Evolutionary conservation across 1,284 basidiomycete species (phyloP), one percentile per base, ranked within the genome.

Genomic region (Ganoderma sinense): DNA sequence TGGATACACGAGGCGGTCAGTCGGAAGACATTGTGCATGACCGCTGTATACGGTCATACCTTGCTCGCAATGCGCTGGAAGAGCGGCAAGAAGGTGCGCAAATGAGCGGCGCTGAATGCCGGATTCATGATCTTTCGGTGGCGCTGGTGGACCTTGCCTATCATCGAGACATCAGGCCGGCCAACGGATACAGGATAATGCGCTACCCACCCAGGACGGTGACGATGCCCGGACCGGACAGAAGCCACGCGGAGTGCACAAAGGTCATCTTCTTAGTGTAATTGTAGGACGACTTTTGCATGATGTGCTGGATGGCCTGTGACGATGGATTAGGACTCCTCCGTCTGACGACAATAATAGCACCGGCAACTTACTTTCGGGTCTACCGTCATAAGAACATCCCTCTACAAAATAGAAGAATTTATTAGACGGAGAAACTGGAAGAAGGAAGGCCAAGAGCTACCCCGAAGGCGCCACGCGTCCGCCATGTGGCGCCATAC

Each of bases 61-160:
- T 73, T 75, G 23, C 36, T 53, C 0, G 66, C 67, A 16, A 69
- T 68, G 23, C 64, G 64, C 18, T 74, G 73, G 62, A 79, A 78
- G 18, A 75, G 20, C 0, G 76, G 75, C 14, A 77, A 55, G 65
- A 77, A 78, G 1, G 69, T 66, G 2, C 74, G 71, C 1, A 79
- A 56, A 16, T 77, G 75, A 0, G 67, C 39, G 0, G 72, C 67
- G n/a, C 71, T 68, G 71, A 80, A 80, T 0, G 78, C 76, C 0
- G 78, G 78, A 29, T 72, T 76, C 75, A 80, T 80, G 58, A 78
- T 69, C 66, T 77, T 78, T 23, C 77, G 69, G 26, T 80, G 79
- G 2, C 78, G 76, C 11, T 69, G 73, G 62, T 80, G 78, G 8
- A 53, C 70, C 39, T 68, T 40, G 4, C 16, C 48, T 51, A 7